Base-by-base conservation (phyloP, 1,139 yeast species). In the Insectozyma bohioensis region DNA sequence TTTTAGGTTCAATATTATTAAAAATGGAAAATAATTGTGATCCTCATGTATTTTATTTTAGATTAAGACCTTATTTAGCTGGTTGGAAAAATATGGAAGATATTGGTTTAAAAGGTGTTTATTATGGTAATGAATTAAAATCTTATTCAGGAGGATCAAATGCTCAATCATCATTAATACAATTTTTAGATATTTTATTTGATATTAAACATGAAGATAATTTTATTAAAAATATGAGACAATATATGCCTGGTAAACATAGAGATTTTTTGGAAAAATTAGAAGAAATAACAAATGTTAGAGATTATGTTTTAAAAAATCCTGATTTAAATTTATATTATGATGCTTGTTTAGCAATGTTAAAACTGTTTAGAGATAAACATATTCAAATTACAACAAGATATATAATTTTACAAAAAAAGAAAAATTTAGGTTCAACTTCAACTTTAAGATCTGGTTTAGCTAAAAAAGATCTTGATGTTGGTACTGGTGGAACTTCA, bases 401-500 rank as follows among this genome's bases (percentile, higher is more conserved):
- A 41, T 90, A 85, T 51, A 76, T 90, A 42, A 74, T 90, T 20
- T 63, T 87, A 26, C 97, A 85, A 52, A 88, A 95, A 6, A 77
- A 70, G 45, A 66, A 70, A 43, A 66, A 65, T 35, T 52, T 75
- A 51, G 84, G 83, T 1, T 76, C 84, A 3, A 58, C 72, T 12
- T 49, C 71, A 19, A 65, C 77, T n/a, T 54, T 77, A 40, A 67
- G 85, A 50, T 72, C 84, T 2, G 87, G 87, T 0, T 63, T 81
- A 46, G 79, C 81, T 17, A 71, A 68, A 45, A 49, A 48, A 35
- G 66, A 68, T 42, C 62, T 65, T 45, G 79, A 77, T 44, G 75
- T 79, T 45, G 97, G 97, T 7, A 90, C 97, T 1, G 97, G 97
- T 11, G 97, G 97, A 26, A 90, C 97, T 0, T 81, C 95, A 0